Base-by-base conservation (phyloP, 306 rosid genomes). In the Citrullus colocynthis region DNA sequence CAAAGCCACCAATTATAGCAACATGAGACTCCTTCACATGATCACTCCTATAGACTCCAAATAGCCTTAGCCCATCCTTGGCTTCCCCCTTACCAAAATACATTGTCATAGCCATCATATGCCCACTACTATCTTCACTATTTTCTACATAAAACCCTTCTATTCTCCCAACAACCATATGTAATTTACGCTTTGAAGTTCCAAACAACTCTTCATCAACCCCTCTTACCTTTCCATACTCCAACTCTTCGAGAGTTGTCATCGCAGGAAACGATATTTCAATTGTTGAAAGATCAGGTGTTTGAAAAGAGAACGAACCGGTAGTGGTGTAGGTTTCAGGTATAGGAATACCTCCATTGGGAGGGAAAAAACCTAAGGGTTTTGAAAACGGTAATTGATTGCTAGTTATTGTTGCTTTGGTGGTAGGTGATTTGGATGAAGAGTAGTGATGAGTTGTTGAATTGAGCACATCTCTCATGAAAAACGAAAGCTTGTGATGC, bases 1-100 rank as follows among this genome's bases (percentile, higher is more conserved):
- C 98, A 30, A 76, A 79, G 18, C 98, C 98, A 64, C 98, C 98
- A 85, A 93, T 90, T 15, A 93, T 88, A 5, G 93, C 88, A 81
- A 91, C 84, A 78, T 91, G 97, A 78, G 98, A 91, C 86, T 87
- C 93, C 34, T 79, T 64, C 32, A 78, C 88, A 76, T 64, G 71
- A 64, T 90, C 88, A 2, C 18, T 83, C 56, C 80, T 83, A 14
- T 86, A 90, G 52, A 90, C 84, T 82, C 97, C 93, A 67, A 88
- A 93, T 32, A 93, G 55, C 41, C 87, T 87, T 62, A 93, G 28
- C 7, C 89, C 98, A 74, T 85, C 84, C 44, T 83, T 78, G 32
- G 32, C 83, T 4, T 73, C 87, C n/a, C 66, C 78, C n/a, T 79
- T 34, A 16, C 12, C 76, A 75, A 92, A 84, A 58, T 77, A 84